Evolutionary conservation across 768 basidiomycete genomes (phyloP).

Genomic region (Cantharellus anzutake): DNA sequence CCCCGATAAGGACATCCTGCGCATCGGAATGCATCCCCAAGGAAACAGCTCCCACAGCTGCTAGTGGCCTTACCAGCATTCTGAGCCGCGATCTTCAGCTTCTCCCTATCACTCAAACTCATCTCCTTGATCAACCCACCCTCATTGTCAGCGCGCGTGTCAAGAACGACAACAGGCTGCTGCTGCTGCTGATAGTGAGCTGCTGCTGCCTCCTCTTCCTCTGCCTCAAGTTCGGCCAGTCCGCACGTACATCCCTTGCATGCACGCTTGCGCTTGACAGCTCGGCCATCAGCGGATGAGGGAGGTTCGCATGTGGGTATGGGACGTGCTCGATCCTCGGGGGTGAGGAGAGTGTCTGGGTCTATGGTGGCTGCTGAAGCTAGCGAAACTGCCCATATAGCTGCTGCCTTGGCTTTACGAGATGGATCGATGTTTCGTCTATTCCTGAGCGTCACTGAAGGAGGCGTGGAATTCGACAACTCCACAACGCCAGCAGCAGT

Average conservation of each 20-base stretch:
- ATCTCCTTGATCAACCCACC: constrained; percentile 33
- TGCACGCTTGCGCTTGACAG: constrained; percentile 64
- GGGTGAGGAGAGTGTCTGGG: constrained; percentile 21
- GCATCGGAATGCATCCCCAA: constrained; percentile 96
- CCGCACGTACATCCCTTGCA: constrained; percentile 97
- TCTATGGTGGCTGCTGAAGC: constrained; percentile 19
- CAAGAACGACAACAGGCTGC: constrained; percentile 37
- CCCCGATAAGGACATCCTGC: constrained; percentile 91
- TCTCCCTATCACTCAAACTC: constrained; percentile 35
- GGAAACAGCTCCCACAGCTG: constrained; percentile 92
- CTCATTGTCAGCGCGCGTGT: constrained; percentile 21
- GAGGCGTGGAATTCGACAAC: too few relatives aligned
- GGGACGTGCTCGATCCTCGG: constrained; percentile 23
- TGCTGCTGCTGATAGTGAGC: constrained; percentile 20
- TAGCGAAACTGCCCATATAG: constrained; percentile 21
- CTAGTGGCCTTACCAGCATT: constrained; percentile 77
- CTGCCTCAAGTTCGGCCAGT: constrained; percentile 80
- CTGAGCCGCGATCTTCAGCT: constrained; percentile 43
- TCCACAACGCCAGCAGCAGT: too few relatives aligned
- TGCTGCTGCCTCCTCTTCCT: constrained; percentile 33
- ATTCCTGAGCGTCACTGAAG: constrained; percentile 10
- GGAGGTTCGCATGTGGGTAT: constrained; percentile 15
- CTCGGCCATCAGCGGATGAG: constrained; percentile 17
- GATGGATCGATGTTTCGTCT: constrained; percentile 8
- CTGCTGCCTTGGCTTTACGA: constrained; percentile 19